phyloP scores from a whole-genome alignment of 805 yeast genomes.

The Kazachstania martiniae region DNA sequence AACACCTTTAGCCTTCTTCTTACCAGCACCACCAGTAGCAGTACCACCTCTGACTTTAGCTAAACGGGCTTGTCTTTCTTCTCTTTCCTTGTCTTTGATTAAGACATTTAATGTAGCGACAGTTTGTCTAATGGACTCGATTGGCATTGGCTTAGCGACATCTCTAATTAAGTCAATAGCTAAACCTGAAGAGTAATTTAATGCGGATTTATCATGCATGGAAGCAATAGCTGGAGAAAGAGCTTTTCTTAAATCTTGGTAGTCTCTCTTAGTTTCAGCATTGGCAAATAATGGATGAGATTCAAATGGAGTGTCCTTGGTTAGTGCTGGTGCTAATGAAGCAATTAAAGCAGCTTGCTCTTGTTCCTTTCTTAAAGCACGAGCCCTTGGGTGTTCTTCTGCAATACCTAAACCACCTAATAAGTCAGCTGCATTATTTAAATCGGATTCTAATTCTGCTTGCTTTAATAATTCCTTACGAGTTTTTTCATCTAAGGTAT shows the following conservation, averaged over 20 bases:
- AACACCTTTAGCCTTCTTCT: conserved; percentile 81
- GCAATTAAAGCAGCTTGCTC: conserved; percentile 25
- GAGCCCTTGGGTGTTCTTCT: conserved; percentile 37
- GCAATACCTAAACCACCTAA: conserved; percentile 62
- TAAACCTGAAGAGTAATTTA: conserved; percentile 63
- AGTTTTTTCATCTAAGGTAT: conserved; percentile 61
- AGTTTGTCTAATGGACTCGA: conserved; percentile 78
- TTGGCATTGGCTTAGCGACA: conserved; percentile 64
- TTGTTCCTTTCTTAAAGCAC: conserved; percentile 28
- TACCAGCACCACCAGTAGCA: conserved; percentile 87
- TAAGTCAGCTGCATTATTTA: conserved; percentile 86
- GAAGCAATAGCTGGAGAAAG: conserved; percentile 49
- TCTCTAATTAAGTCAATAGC: conserved; percentile 84
- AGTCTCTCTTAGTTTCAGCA: conserved; percentile 72
- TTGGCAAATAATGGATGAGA: conserved; percentile 68
- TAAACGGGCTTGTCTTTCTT: conserved; percentile 80
- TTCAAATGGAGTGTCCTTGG: conserved; percentile 47
- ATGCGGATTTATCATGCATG: conserved; percentile 47
- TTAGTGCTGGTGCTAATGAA: conserved; percentile 21
- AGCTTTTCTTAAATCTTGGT: conserved; percentile 64
- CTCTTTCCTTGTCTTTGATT: conserved; percentile 75
- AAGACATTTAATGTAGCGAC: conserved; percentile 73
- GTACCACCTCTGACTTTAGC: conserved; percentile 71
- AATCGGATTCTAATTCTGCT: conserved; percentile 77
- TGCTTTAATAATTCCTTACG: conserved; percentile 61